Conservation (phyloP, 805 yeast species). For the Barnettozyma wickerhamii region DNA sequence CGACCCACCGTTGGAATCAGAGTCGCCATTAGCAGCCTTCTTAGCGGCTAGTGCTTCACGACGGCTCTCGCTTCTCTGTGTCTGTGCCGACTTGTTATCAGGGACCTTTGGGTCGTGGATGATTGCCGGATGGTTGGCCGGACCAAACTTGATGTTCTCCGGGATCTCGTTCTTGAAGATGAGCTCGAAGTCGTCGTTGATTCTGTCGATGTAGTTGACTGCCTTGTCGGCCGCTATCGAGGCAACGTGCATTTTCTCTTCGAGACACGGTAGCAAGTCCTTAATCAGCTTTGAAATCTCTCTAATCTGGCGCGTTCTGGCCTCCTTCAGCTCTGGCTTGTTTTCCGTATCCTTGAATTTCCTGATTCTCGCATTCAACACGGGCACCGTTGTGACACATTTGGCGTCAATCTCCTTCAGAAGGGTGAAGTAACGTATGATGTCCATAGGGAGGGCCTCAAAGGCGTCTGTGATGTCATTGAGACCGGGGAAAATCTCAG, state of each 20-base stretch:
- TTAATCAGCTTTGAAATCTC: constrained; percentile 40
- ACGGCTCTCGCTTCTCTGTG: constrained; percentile 77
- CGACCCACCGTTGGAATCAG: constrained; percentile 18
- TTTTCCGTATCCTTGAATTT: constrained; percentile 38
- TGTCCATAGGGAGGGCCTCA: constrained; percentile 83
- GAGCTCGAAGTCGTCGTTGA: constrained; percentile 76
- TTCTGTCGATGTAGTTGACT: constrained; percentile 59
- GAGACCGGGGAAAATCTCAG: constrained; percentile 70
- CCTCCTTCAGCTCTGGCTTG: constrained; percentile 9
- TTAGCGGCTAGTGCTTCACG: constrained; percentile 92
- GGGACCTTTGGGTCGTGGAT: constrained; percentile 50
- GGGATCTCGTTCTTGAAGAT: constrained; percentile 81
- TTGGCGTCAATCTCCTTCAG: constrained; percentile 94
- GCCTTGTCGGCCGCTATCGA: constrained; percentile 82
- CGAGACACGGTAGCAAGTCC: constrained; percentile 86
- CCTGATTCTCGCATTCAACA: constrained; percentile 50
- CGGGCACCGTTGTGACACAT: constrained; percentile 71
- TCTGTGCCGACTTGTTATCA: constrained; percentile 57
- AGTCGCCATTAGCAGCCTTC: constrained; percentile 46
- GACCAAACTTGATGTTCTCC: constrained; percentile 69
- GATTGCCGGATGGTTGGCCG: constrained; percentile 89
- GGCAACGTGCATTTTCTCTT: constrained; percentile 97
- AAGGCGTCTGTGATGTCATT: constrained; percentile 89
- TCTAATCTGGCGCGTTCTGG: constrained; percentile 26
- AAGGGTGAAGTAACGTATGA: constrained; percentile 79